These are phyloP conservation scores for Fusarium xylarioides DNA, from an alignment of 2,329 filamentous ascomycete genomes.

Conservation along the genomic window DNA sequence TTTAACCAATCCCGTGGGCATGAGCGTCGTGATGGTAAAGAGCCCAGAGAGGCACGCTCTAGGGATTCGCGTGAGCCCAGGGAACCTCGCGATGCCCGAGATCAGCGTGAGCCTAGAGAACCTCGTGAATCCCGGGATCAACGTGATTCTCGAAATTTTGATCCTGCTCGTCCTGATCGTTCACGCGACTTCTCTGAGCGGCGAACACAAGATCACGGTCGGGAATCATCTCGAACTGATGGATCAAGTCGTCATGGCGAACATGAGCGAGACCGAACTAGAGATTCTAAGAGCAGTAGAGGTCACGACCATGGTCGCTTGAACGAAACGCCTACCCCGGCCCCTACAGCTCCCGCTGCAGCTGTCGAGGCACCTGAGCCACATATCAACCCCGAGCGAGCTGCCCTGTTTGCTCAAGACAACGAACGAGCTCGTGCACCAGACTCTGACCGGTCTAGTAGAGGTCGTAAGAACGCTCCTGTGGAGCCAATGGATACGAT, in stretches of 20 bases:
- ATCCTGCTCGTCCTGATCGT: conserved; percentile 53
- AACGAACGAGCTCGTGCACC: conserved; percentile 41
- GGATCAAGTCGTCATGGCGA: conserved; percentile 51
- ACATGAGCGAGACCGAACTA: conserved; percentile 54
- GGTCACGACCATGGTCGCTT: conserved; percentile 42
- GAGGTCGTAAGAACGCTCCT: conserved; percentile 43
- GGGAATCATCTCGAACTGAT: conserved; percentile 42
- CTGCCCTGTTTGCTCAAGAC: conserved; percentile 57
- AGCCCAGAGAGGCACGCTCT: conserved; percentile 47
- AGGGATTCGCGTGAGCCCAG: conserved; percentile 46
- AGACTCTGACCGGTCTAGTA: conserved; percentile 44
- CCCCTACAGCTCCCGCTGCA: conserved; percentile 42
- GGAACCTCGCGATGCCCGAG: conserved; percentile 42
- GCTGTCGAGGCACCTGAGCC: conserved; percentile 51
- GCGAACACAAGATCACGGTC: conserved; percentile 50
- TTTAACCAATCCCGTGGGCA: conserved; percentile 53
- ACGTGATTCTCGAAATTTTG: conserved; percentile 50
- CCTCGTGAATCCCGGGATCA: conserved; percentile 50
- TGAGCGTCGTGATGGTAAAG: conserved; percentile 52
- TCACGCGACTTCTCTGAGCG: conserved; percentile 57
- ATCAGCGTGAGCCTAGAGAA: conserved; percentile 50
- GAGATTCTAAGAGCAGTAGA: conserved; percentile 43
- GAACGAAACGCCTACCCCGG: conserved; percentile 42
- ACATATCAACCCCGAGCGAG: conserved; percentile 64
- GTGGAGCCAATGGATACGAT: conserved; percentile 50